Evolutionary conservation across 345 rosid genomes (phyloP).

Genomic region (Hibiscus tridactylites): DNA sequence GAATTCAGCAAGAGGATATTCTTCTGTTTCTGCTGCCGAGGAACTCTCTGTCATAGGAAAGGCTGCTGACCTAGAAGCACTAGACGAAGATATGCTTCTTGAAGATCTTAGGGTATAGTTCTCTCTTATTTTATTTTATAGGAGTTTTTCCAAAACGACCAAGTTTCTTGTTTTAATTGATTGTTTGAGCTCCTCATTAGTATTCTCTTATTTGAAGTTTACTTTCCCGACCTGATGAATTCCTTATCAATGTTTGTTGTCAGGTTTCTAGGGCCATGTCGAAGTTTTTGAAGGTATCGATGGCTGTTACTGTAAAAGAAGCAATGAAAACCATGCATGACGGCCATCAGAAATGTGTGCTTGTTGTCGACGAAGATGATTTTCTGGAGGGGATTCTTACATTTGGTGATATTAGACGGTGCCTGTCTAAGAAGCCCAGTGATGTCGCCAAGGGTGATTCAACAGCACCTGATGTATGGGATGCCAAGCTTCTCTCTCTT

Average conservation of each 20-base stretch:
- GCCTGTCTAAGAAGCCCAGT: slow-evolving; percentile 25
- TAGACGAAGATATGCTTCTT: slow-evolving; percentile 58
- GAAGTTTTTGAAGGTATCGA: slow-evolving; percentile 13
- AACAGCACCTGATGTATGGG: slow-evolving; percentile 49
- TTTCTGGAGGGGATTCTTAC: slow-evolving; percentile 79
- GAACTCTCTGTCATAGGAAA: slow-evolving; percentile 54
- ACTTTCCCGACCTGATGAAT: slow-evolving; percentile 7
- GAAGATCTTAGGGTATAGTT: slow-evolving; percentile 59
- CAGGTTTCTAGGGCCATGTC: slow-evolving; percentile 81
- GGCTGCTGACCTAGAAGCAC: slow-evolving; percentile 39
- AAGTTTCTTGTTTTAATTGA: not conserved
- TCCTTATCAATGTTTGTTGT: slow-evolving; percentile 7
- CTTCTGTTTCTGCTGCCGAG: slow-evolving; percentile 50
- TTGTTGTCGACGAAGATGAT: slow-evolving; percentile 70
- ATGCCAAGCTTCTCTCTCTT: not conserved
- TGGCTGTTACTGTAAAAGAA: slow-evolving; percentile 51
- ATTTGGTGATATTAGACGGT: slow-evolving; percentile 63
- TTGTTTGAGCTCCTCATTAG: not conserved
- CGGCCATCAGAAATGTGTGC: slow-evolving; percentile 54
- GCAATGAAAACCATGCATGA: slow-evolving; percentile 65
- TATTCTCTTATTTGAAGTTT: not conserved
- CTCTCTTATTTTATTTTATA: not conserved
- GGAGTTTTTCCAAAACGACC: not conserved
- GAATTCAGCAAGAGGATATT: slow-evolving; percentile 60
- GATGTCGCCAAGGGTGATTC: slow-evolving; percentile 35